These are phyloP conservation scores for Komagataella kurtzmanii DNA, from an alignment of 805 yeast genomes.

Conservation along the genomic window DNA sequence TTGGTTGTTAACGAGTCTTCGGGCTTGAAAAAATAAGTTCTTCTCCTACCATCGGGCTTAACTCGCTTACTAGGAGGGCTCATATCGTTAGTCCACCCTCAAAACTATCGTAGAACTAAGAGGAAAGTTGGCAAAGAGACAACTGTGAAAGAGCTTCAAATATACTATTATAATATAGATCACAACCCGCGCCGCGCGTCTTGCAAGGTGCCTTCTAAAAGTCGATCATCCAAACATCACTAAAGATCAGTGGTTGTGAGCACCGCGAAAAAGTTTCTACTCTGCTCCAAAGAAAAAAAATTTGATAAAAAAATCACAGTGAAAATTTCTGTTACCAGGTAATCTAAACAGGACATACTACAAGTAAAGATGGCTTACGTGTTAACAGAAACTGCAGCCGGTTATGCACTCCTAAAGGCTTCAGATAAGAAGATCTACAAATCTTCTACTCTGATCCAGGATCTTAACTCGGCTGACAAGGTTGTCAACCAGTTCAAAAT, in stretches of 20 bases:
- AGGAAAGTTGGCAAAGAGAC: neutral
- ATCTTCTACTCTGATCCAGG: slow-evolving; percentile 58
- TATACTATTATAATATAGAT: no score
- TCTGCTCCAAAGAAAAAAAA: neutral
- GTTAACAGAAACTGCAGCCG: slow-evolving; percentile 96
- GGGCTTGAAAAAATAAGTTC: neutral
- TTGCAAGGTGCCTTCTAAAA: neutral
- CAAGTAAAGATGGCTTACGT: slow-evolving; percentile 56
- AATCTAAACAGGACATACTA: neutral
- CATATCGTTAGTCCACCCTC: neutral
- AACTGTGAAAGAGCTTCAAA: neutral
- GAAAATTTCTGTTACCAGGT: neutral
- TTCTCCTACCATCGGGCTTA: neutral
- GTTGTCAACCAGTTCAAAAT: slow-evolving; percentile 85
- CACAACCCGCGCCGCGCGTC: neutral
- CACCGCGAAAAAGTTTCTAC: neutral
- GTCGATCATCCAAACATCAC: neutral
- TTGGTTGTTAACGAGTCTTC: neutral
- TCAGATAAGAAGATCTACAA: slow-evolving; percentile 95
- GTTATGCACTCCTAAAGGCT: slow-evolving; percentile 94
- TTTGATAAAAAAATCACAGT: neutral
- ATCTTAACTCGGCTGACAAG: slow-evolving; percentile 70
- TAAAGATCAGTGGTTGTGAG: neutral
- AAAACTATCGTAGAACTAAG: neutral
- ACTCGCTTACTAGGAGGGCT: neutral